Evolutionary conservation across 495 filamentous ascomycete genomes (phyloP), one percentile per base, ranked within the genome.

Genomic region (Usnea hakonensis): DNA sequence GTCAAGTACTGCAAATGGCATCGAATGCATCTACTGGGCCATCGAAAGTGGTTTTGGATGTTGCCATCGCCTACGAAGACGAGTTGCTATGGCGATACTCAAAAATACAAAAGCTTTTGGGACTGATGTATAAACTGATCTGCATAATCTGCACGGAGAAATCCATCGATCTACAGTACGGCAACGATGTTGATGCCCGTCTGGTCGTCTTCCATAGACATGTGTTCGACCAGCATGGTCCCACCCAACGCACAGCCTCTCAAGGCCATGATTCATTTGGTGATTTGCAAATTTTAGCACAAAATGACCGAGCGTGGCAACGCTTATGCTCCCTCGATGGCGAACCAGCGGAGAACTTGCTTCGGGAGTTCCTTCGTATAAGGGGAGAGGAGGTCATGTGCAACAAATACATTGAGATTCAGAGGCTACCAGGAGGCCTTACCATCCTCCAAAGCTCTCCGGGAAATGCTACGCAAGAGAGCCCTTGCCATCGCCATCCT

Each of bases 101-200:
- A 64, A 73, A 80, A 32, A 77, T 87, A 11, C 91, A 96, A 75
- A 74, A 76, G 35, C 78, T 92, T 17, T 70, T 97, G 28, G 88
- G 88, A 26, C 83, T 81, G 57, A 68, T 96, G 61, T 97, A 97
- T 78, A 84, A 82, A 66, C 78, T 97, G 48, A 76, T 94, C 67
- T 83, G 85, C 41, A 75, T 85, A 56, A 75, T 90, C 32, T 87
- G 84, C 61, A 79, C 85, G 41, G 79, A 85, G 64, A 73, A 83
- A 16, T 75, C 76, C 23, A 76, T 86, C 61, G 77, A 91, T 69
- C 70, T 89, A 71, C 81, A 85, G 73, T 81, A 82, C 26, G 81
- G 85, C 14, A 83, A 83, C 26, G 87, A 90, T 32, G 83, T 96
- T 40, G 90, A 97, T 76, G 79, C 84, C 2, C 84, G 92, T 16